Percentiles rank a stretch among this genome's conserved stretches.
Conservation (phyloP, 2,329 filamentous ascomycete species). For the Domatiomyces catenatus region DNA sequence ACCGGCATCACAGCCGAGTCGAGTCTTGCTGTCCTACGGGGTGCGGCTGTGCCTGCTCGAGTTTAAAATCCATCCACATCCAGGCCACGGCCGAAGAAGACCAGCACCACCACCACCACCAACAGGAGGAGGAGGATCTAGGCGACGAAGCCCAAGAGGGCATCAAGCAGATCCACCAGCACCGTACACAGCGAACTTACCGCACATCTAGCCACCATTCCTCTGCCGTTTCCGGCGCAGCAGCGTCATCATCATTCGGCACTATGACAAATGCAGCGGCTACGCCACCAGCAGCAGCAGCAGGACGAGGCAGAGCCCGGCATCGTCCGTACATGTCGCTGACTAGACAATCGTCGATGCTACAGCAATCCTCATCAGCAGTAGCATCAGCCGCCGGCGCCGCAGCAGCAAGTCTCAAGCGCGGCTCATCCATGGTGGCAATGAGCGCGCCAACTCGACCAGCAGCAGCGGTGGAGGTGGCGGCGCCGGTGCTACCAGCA, state of each 20-base stretch:
- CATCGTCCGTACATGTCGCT: neutral
- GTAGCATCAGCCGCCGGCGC: neutral
- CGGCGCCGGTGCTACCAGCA: neutral
- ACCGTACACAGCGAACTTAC: neutral
- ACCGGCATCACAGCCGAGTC: no score
- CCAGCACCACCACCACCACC: neutral
- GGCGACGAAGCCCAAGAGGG: neutral
- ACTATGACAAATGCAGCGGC: neutral
- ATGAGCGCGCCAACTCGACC: neutral
- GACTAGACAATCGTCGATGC: neutral
- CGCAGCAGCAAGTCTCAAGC: neutral
- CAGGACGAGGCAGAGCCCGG: neutral
- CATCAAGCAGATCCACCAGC: neutral
- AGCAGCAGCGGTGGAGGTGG: neutral
- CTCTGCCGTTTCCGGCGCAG: neutral
- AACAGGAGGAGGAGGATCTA: neutral
- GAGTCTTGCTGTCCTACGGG: constrained; percentile 29
- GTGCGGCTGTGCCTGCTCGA: constrained; percentile 33
- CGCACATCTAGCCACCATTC: neutral
- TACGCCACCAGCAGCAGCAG: neutral
- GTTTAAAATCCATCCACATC: constrained; percentile 20
- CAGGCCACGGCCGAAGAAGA: constrained; percentile 6
- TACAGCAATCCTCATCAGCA: neutral
- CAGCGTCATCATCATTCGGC: neutral
- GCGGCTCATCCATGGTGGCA: neutral